These are phyloP conservation scores for Lasiodiplodia gonubiensis DNA, from an alignment of 2,329 filamentous ascomycete species.

Conservation along the genomic window DNA sequence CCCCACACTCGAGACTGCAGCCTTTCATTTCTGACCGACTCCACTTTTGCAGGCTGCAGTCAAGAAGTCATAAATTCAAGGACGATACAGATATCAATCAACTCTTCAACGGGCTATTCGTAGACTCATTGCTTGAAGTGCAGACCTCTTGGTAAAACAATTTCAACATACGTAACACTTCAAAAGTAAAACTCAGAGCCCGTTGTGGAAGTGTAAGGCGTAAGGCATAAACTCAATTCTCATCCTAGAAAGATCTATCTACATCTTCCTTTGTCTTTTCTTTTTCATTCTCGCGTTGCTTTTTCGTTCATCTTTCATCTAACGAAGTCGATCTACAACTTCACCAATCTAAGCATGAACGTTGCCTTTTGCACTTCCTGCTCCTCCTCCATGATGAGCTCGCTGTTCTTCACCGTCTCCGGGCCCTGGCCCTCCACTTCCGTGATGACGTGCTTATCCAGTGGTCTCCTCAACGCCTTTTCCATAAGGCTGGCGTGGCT, in stretches of 20 bases:
- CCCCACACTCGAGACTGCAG: background rate
- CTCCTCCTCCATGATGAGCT: conserved; percentile 78
- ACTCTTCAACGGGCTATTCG: background rate
- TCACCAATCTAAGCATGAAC: conserved; percentile 76
- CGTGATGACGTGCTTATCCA: conserved; percentile 71
- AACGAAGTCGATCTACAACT: conserved; percentile 52
- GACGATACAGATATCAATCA: background rate
- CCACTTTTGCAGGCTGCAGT: conserved; percentile 5
- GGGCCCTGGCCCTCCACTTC: conserved; percentile 64
- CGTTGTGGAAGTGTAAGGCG: background rate
- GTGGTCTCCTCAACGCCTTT: conserved; percentile 76
- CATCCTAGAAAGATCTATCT: conserved; percentile 13
- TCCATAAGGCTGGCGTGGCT: conserved; percentile 72
- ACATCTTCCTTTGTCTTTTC: background rate
- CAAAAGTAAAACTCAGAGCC: background rate
- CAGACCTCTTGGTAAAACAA: too few relatives aligned
- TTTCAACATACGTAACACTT: too few relatives aligned
- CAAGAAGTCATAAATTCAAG: background rate
- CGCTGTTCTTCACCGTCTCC: conserved; percentile 55
- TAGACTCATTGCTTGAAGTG: background rate
- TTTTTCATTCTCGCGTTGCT: background rate
- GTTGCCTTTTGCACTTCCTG: conserved; percentile 85
- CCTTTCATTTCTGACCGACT: background rate
- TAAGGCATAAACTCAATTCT: background rate
- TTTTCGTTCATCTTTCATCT: conserved; percentile 4